A percentile compares a stretch with the other conserved stretches of the same genome.
These are phyloP conservation scores for Sisymbrium altissimum DNA, from an alignment of 345 rosid species.

Conservation along the genomic window DNA sequence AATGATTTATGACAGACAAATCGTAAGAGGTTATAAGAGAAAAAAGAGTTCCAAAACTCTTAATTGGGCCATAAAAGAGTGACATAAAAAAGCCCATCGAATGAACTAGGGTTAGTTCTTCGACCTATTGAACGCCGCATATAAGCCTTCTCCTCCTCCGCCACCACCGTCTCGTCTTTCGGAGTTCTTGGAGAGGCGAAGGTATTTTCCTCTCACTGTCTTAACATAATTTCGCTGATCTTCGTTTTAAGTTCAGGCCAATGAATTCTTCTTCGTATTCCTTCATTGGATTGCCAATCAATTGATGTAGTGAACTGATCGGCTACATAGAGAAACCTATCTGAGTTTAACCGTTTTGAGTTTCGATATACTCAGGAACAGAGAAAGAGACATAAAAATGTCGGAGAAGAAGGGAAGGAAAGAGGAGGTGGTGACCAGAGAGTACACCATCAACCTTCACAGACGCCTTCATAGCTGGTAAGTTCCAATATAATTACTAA, in stretches of 20 bases:
- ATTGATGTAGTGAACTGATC: background rate
- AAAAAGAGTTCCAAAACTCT: background rate
- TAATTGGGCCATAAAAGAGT: background rate
- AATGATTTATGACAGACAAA: background rate
- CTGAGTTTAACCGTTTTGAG: background rate
- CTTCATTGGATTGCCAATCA: background rate
- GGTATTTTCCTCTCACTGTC: background rate
- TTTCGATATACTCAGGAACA: background rate
- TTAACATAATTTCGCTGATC: background rate
- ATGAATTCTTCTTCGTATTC: background rate
- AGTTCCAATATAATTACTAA: background rate
- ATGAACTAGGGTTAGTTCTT: slow-evolving; percentile 16
- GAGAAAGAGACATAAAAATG: slow-evolving; percentile 34
- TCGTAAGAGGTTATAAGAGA: background rate
- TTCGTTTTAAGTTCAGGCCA: background rate
- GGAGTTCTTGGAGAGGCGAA: slow-evolving; percentile 6
- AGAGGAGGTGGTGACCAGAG: slow-evolving; percentile 81
- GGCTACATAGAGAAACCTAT: background rate
- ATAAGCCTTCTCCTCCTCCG: background rate
- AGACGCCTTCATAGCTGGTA: slow-evolving; percentile 69
- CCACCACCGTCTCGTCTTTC: slow-evolving; percentile 6
- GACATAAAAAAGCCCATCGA: background rate
- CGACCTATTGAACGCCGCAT: background rate
- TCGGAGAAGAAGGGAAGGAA: slow-evolving; percentile 67
- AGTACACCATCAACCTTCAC: slow-evolving; percentile 50